A percentile compares a stretch with the other conserved stretches of the same genome.
Evolutionary conservation across 805 yeast genomes (phyloP).

Genomic region (Sungouiella thailandica): DNA sequence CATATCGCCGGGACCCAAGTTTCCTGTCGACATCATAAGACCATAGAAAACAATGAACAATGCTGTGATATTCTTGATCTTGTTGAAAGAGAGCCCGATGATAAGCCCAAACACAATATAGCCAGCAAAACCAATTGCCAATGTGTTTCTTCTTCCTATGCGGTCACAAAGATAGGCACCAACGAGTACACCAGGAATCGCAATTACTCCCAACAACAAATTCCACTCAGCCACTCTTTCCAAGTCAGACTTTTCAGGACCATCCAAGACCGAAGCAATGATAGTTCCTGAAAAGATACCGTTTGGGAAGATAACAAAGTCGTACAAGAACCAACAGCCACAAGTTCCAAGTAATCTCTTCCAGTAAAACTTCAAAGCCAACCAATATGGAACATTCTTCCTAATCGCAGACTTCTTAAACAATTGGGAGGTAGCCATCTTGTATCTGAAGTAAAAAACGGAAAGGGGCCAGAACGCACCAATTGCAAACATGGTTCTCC

Average conservation of each 20-base stretch:
- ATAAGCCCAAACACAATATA: slow-evolving; percentile 68
- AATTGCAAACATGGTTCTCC: slow-evolving; percentile 67
- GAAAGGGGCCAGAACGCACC: slow-evolving; percentile 67
- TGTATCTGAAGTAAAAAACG: slow-evolving; percentile 67
- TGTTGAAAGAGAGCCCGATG: slow-evolving; percentile 59
- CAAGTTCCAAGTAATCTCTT: slow-evolving; percentile 61
- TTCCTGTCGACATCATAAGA: slow-evolving; percentile 63
- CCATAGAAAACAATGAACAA: slow-evolving; percentile 71
- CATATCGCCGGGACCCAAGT: slow-evolving; percentile 76
- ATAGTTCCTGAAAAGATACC: slow-evolving; percentile 65
- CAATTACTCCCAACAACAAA: slow-evolving; percentile 56
- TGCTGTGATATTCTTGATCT: slow-evolving; percentile 52
- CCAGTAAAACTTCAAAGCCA: slow-evolving; percentile 67
- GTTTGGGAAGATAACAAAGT: slow-evolving; percentile 76
- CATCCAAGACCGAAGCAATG: slow-evolving; percentile 45
- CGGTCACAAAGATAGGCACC: slow-evolving; percentile 64
- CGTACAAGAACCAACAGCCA: slow-evolving; percentile 76
- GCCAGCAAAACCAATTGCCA: slow-evolving; percentile 67
- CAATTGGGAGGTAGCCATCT: slow-evolving; percentile 61
- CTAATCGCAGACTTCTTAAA: slow-evolving; percentile 63
- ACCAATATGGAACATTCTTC: slow-evolving; percentile 44
- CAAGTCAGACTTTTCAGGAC: slow-evolving; percentile 31
- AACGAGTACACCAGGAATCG: slow-evolving; percentile 67
- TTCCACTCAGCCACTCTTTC: slow-evolving; percentile 70
- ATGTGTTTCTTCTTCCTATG: slow-evolving; percentile 67